phyloP scores from a whole-genome alignment of 2,329 filamentous ascomycete genomes.

The Lachnellula arida region DNA sequence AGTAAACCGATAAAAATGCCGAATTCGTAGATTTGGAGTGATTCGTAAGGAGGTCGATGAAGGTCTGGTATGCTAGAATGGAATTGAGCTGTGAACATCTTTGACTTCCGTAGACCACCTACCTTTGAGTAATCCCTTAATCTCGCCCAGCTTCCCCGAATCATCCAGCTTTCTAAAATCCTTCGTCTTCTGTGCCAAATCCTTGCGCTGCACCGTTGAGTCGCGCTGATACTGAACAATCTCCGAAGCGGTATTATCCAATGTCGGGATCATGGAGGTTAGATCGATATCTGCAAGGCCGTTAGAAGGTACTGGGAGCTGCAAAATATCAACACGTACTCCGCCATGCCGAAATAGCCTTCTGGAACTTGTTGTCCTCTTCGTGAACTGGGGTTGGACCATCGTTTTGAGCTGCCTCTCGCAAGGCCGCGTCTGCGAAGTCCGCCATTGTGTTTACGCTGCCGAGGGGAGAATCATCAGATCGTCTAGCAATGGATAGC shows the following conservation, averaged over 20 bases:
- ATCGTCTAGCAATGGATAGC: neutral
- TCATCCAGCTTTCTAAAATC: constrained; percentile 95
- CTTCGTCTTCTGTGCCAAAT: constrained; percentile 98
- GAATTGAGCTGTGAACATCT: constrained; percentile 3
- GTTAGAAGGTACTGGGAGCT: constrained; percentile 11
- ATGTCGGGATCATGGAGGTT: constrained; percentile 72
- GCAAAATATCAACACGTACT: constrained; percentile 49
- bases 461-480: constrained; percentile 16
- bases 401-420: constrained; percentile 15
- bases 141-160: constrained; percentile 75
- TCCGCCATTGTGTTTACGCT: constrained; percentile 26
- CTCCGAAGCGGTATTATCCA: constrained; percentile 92
- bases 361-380: constrained; percentile 89
- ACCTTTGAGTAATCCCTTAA: constrained; percentile 89
- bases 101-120: constrained; percentile 12
- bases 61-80: constrained; percentile 79
- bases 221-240: constrained; percentile 91
- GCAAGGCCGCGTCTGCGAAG: constrained; percentile 24
- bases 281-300: constrained; percentile 71
- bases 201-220: constrained; percentile 92
- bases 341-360: constrained; percentile 92
- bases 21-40: constrained; percentile 93
- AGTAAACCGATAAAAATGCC: constrained; percentile 89
- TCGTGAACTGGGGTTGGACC: constrained; percentile 34
- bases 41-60: constrained; percentile 93